Base-by-base conservation (phyloP, 164 flowering plant species). In the Dillenia suffruticosa region DNA sequence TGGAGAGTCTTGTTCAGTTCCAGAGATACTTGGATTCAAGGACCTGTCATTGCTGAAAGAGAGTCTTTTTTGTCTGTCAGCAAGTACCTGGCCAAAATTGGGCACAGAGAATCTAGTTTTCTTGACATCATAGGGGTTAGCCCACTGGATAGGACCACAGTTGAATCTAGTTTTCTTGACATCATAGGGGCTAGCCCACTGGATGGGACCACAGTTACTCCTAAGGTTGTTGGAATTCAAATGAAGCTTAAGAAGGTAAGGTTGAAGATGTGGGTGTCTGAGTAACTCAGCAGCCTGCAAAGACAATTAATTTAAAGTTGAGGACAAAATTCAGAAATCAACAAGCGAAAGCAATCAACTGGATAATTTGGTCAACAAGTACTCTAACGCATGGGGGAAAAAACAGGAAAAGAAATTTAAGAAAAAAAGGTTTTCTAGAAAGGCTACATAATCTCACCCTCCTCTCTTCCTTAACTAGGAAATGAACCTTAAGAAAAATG, bases 271-370 rank as follows among this genome's bases (percentile, higher is more conserved):
- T 24, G 92, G 90, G 61, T 89, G 92, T 68, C 78, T 70, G 32
- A 95, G 96, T 54, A 95, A 80, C 69, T 95, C 97, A 12, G 88
- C 83, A 70, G 97, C 96, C 99, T 95, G 88, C 46, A 67, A 69
- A 56, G 49, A 40, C 54, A 44, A 45, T 54, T n/a, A 59, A 4
- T 61, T 16, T 8, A 24, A 51, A 46, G 15, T 26, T 26, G 13
- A 51, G 48, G 43, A 63, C 17, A 49, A 56, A 62, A 13, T n/a
- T 1, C 43, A 49, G 32, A 47, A 26, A 26, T 26, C 40, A 26
- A 26, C 40, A 26, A 26, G 40, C 40, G 3, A 26, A 26, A 26
- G 40, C 40, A 26, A 26, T 26, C 40, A 26, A 26, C 40, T 26
- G 4, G 5, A 26, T 26, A 26, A 26, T 26, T 26, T 26, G 4